Evolutionary conservation across 1,139 yeast genomes (phyloP).

Genomic region (Sugiyamaella xylanicola): DNA sequence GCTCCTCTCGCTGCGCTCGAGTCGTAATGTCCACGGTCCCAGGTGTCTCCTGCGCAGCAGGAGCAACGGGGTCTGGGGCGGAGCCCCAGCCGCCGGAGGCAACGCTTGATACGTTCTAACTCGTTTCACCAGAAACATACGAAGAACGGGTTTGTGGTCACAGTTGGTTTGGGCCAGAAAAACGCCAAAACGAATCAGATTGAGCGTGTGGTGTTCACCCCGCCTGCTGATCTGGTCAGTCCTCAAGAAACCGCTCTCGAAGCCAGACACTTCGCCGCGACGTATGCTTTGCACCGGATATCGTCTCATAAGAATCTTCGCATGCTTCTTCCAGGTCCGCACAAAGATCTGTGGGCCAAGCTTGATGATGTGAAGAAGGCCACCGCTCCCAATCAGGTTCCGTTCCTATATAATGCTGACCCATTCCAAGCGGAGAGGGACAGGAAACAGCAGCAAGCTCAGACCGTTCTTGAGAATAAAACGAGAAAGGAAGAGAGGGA

Average conservation of each 20-base stretch:
- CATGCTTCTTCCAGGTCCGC: slow-evolving; percentile 83
- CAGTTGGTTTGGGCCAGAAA: slow-evolving; percentile 64
- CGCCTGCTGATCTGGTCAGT: slow-evolving; percentile 55
- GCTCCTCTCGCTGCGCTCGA: too few relatives aligned
- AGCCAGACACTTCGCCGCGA: slow-evolving; percentile 89
- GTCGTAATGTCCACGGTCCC: too few relatives aligned
- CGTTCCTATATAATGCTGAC: slow-evolving; percentile 55
- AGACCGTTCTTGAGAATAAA: slow-evolving; percentile 28
- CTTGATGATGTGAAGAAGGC: slow-evolving; percentile 55
- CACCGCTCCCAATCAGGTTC: slow-evolving; percentile 23
- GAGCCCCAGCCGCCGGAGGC: background rate
- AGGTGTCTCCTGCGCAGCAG: too few relatives aligned
- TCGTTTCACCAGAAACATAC: slow-evolving; percentile 37
- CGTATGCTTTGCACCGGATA: slow-evolving; percentile 78
- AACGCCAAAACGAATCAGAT: slow-evolving; percentile 80
- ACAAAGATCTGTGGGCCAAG: slow-evolving; percentile 74
- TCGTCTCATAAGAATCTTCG: slow-evolving; percentile 80
- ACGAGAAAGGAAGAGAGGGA: slow-evolving; percentile 24
- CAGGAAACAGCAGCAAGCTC: slow-evolving; percentile 36
- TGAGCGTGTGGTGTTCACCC: slow-evolving; percentile 61
- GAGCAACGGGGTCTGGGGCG: background rate
- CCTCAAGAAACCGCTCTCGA: slow-evolving; percentile 82
- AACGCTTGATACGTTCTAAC: background rate
- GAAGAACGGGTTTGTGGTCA: slow-evolving; percentile 61
- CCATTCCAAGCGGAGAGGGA: slow-evolving; percentile 70